These are phyloP conservation scores for Apiotrichum porosum DNA, from an alignment of 1,284 basidiomycete species.

Conservation along the genomic window DNA sequence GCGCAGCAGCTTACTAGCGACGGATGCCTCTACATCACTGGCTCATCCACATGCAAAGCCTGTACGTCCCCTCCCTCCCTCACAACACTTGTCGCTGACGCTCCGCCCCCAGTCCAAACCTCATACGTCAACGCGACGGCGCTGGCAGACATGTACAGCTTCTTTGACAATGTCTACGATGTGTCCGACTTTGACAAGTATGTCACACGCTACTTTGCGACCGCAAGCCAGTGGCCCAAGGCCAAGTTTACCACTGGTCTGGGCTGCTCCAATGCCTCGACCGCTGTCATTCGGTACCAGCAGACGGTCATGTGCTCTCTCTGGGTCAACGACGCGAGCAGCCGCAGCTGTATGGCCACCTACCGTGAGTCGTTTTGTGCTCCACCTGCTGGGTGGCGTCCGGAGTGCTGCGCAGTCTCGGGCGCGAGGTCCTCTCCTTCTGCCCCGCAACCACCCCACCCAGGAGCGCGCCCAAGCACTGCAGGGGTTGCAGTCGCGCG, in stretches of 20 bases:
- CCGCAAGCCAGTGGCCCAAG: constrained; percentile 36
- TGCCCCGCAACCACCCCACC: no score
- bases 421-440: no score
- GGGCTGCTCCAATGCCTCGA: constrained; percentile 34
- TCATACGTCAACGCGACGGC: constrained; percentile 44
- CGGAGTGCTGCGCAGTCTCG: no score
- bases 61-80: no score
- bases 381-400: no score
- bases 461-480: no score
- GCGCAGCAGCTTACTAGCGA: constrained; percentile 2
- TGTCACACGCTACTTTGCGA: constrained; percentile 39
- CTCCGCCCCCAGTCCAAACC: no score
- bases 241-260: constrained; percentile 38
- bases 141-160: constrained; percentile 44
- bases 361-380: constrained; percentile 28
- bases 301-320: constrained; percentile 41
- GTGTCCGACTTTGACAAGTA: constrained; percentile 1
- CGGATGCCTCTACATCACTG: constrained; percentile 61
- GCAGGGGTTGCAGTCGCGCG: no score
- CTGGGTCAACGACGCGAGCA: constrained; percentile 36
- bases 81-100: no score
- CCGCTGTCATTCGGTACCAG: constrained; percentile 33
- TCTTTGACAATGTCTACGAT: constrained; percentile 17
- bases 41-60: not conserved
- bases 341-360: constrained; percentile 22